Evolutionary conservation across 1,284 basidiomycete species (phyloP).

Genomic region (Puccinia coronata): DNA sequence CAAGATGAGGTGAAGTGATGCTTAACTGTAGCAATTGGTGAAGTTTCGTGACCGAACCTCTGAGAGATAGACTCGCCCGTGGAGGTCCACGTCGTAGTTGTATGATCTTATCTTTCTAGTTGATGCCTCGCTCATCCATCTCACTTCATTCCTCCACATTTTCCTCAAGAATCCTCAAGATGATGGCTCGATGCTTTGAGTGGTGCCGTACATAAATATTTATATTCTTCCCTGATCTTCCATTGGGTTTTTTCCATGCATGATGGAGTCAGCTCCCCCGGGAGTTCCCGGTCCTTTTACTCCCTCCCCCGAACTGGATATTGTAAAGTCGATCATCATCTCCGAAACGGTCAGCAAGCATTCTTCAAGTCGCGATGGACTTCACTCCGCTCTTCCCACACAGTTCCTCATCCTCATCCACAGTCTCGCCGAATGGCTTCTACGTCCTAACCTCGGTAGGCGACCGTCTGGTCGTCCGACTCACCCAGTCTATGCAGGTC

Average conservation of each 20-base stretch:
- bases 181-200: too few relatives aligned
- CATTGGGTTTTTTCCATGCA: too few relatives aligned
- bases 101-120: slow-evolving; percentile 53
- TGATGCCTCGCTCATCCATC: too few relatives aligned
- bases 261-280: too few relatives aligned
- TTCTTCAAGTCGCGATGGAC: slow-evolving; percentile 25
- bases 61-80: slow-evolving; percentile 59
- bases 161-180: too few relatives aligned
- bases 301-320: too few relatives aligned
- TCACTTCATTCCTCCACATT: background rate
- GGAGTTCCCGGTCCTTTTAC: too few relatives aligned
- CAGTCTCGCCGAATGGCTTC: slow-evolving; percentile 31
- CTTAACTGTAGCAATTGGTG: slow-evolving; percentile 56
- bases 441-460: slow-evolving; percentile 40
- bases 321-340: too few relatives aligned
- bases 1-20: slow-evolving; percentile 30
- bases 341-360: background rate
- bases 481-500: slow-evolving; percentile 23
- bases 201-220: too few relatives aligned
- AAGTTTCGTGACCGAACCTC: slow-evolving; percentile 57
- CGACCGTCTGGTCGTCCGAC: slow-evolving; percentile 31
- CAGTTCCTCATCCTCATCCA: slow-evolving; percentile 34
- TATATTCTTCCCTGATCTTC: too few relatives aligned
- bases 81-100: slow-evolving; percentile 57
- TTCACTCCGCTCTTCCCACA: slow-evolving; percentile 48